Evolutionary conservation across 2,329 filamentous ascomycete genomes (phyloP).

Genomic region (Diaporthe vexans): DNA sequence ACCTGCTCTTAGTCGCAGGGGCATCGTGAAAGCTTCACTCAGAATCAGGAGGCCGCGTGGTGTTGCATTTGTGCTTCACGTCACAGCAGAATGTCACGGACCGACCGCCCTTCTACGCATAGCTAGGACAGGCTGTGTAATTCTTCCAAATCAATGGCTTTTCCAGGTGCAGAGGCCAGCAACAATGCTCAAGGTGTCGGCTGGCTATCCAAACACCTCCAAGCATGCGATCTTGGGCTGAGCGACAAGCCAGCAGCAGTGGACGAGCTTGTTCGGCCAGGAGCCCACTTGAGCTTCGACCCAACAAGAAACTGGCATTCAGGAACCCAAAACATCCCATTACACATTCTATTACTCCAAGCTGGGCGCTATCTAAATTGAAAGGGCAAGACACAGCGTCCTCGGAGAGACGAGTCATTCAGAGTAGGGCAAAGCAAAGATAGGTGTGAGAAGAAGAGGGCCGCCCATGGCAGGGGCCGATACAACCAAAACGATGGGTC

Average conservation of each 20-base stretch:
- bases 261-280: neutral
- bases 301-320: neutral
- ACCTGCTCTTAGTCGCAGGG: neutral
- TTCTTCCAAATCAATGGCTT: neutral
- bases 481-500: conserved; percentile 64
- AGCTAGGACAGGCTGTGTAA: no score
- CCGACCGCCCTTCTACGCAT: no score
- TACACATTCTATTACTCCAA: neutral
- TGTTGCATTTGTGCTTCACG: no score
- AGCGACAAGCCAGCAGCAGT: neutral
- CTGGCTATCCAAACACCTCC: neutral
- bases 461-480: conserved; percentile 49
- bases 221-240: neutral
- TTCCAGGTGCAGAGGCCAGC: neutral
- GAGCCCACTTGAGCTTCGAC: conserved; percentile 17
- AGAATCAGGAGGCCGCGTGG: no score
- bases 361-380: conserved; percentile 4
- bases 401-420: conserved; percentile 36
- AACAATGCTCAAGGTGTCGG: neutral
- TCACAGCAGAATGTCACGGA: no score
- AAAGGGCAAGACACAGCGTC: neutral
- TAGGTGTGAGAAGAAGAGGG: conserved; percentile 40
- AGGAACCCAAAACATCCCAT: neutral
- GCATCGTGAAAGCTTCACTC: no score
- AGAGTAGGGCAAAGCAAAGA: conserved; percentile 45